A percentile compares a stretch with the other conserved stretches of the same genome.
Conservation (phyloP, 2,329 filamentous ascomycete species). For the Alternaria panax region DNA sequence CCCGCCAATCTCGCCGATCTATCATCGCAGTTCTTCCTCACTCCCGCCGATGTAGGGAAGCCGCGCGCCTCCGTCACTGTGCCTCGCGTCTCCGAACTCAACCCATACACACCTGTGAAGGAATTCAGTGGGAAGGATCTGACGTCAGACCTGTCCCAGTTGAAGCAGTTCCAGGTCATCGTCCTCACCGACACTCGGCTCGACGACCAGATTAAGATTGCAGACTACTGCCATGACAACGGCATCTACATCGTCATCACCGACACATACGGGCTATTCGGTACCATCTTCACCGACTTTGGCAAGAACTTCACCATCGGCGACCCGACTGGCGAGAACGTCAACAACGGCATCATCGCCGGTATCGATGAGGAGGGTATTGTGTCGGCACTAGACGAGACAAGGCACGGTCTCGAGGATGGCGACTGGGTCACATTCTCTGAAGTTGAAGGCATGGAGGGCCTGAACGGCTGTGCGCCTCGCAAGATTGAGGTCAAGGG, state of each 20-base stretch:
- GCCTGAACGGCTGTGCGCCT: constrained; percentile 80
- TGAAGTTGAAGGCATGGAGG: constrained; percentile 91
- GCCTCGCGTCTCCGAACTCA: constrained; percentile 90
- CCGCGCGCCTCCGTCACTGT: constrained; percentile 86
- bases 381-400: constrained; percentile 93
- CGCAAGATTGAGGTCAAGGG: constrained; percentile 91
- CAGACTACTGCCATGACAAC: constrained; percentile 93
- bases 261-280: constrained; percentile 93
- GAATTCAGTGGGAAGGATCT: constrained; percentile 73
- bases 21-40: constrained; percentile 97
- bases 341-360: constrained; percentile 86
- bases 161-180: constrained; percentile 91
- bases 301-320: constrained; percentile 91
- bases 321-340: constrained; percentile 89
- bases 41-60: constrained; percentile 86
- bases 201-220: constrained; percentile 80
- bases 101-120: constrained; percentile 91
- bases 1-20: constrained; percentile 86
- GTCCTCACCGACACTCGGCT: constrained; percentile 87
- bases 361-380: constrained; percentile 88
- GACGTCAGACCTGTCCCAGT: constrained; percentile 76
- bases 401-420: constrained; percentile 92
- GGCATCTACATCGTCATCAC: constrained; percentile 88
- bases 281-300: constrained; percentile 96
- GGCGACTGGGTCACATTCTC: constrained; percentile 96